A percentile compares a stretch with the other conserved stretches of the same genome.
Evolutionary conservation across 2,329 filamentous ascomycete species (phyloP).

Genomic region (Colletotrichum sp.): DNA sequence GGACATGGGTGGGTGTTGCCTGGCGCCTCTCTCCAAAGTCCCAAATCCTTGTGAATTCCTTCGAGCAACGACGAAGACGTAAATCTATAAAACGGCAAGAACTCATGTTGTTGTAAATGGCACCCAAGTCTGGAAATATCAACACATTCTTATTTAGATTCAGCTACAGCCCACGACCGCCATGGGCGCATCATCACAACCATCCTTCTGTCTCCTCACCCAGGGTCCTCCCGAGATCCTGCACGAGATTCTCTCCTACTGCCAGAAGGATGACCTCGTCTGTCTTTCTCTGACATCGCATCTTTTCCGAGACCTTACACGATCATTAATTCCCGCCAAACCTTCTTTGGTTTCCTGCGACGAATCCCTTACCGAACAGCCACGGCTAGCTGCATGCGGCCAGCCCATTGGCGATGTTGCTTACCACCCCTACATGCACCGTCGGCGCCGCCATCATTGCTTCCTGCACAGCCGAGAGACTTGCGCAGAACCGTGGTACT

Average conservation of each 20-base stretch:
- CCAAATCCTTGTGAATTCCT: neutral
- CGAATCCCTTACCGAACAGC: neutral
- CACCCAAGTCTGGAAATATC: neutral
- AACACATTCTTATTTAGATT: neutral
- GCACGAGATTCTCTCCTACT: neutral
- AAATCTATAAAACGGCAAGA: neutral
- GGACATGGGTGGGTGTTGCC: neutral
- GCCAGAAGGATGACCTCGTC: neutral
- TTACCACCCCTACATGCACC: neutral
- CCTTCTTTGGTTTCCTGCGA: neutral
- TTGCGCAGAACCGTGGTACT: neutral
- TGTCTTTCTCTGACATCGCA: neutral
- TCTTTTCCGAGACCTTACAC: neutral
- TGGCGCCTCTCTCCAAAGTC: neutral
- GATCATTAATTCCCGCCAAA: neutral
- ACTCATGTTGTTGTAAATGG: neutral
- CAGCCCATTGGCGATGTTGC: neutral
- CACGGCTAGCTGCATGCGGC: neutral
- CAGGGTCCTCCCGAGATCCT: neutral
- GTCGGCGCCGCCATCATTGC: neutral
- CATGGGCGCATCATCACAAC: neutral
- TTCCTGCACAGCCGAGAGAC: neutral
- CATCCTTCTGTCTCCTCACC: neutral
- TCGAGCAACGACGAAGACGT: neutral
- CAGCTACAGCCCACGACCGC: neutral